phyloP scores from a whole-genome alignment of 768 basidiomycete species.

The Auriculariales sp. region DNA sequence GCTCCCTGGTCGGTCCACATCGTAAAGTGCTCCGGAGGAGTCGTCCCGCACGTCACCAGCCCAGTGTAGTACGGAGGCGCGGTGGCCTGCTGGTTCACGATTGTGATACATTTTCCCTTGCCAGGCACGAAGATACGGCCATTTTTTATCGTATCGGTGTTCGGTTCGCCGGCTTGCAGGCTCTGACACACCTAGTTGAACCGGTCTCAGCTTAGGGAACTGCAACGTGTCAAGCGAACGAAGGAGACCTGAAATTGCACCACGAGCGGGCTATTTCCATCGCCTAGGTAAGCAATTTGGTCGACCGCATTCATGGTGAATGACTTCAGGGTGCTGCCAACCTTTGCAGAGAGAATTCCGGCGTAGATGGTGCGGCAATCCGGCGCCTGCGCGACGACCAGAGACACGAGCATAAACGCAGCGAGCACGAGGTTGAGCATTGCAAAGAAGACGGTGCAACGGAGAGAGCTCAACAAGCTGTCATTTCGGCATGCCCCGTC shows the following conservation, averaged over 20 bases:
- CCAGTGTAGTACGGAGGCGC: not conserved
- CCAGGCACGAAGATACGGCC: not conserved
- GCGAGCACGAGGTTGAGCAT: too few relatives aligned
- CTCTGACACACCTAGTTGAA: not conserved
- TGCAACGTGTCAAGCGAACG: too few relatives aligned
- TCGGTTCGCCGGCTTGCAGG: not conserved
- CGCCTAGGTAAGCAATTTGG: not conserved
- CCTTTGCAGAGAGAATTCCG: not conserved
- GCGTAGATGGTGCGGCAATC: not conserved
- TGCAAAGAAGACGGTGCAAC: too few relatives aligned
- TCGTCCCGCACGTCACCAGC: not conserved
- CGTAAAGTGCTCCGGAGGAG: not conserved
- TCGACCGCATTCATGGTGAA: not conserved
- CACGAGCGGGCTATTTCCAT: not conserved
- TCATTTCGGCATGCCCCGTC: too few relatives aligned
- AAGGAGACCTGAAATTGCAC: slow-evolving; percentile 1
- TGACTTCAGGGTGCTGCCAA: not conserved
- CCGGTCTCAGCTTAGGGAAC: not conserved
- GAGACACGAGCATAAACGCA: too few relatives aligned
- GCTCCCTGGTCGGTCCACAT: too few relatives aligned
- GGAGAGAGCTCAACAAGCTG: too few relatives aligned
- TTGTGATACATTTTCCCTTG: not conserved
- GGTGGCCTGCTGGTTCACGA: not conserved
- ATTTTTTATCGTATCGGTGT: not conserved
- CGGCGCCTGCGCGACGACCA: too few relatives aligned